Base-by-base conservation (phyloP, 805 yeast genomes). In the Vanderwaltozyma tropicalis region DNA sequence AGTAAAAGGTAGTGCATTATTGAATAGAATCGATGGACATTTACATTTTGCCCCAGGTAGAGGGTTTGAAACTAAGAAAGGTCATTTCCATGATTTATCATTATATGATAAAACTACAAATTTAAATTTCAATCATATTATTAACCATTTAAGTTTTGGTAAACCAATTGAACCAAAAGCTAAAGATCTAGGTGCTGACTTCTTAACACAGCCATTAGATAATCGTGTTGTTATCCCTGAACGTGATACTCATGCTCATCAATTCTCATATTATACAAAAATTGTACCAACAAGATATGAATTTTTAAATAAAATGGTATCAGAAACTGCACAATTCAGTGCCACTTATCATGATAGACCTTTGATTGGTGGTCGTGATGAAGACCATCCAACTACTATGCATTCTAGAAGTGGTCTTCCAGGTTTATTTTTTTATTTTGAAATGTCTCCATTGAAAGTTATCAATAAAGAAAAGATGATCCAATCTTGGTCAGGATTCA, bases 1-100 rank as follows among this genome's bases (percentile, higher is more conserved):
- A 47, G 69, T 92, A 26, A 71, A 71, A 42, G 98, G 98, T 20
- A 67, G 71, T 16, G 80, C 94, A 6, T 66, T 74, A 47, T 75
- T 92, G 52, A 84, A 84, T 61, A 76, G 95, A 62, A 81, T 89
- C 29, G 78, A 81, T 18, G 98, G 98, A 31, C 82, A 85, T 53
- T 63, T 92, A 44, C 97, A 92, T 64, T 87, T 92, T 68, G 95
- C 96, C 1, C 97, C 98, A 2, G 98, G 98, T 27, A 96, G 31
- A 74, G 77, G 94, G 3, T 69, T 68, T 53, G 74, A 78, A 31
- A 59, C 63, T 41, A 10, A 13, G 12, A 31, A 34, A n/a, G 71
- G 71, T 37, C 98, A 92, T 59, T 69, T 75, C 43, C 98, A 92
- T 63, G 98, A 92, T 55, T 61, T 83, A 40, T 80, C 94, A 4